Conservation (phyloP, 345 rosid species). For the Ceriops tagal region DNA sequence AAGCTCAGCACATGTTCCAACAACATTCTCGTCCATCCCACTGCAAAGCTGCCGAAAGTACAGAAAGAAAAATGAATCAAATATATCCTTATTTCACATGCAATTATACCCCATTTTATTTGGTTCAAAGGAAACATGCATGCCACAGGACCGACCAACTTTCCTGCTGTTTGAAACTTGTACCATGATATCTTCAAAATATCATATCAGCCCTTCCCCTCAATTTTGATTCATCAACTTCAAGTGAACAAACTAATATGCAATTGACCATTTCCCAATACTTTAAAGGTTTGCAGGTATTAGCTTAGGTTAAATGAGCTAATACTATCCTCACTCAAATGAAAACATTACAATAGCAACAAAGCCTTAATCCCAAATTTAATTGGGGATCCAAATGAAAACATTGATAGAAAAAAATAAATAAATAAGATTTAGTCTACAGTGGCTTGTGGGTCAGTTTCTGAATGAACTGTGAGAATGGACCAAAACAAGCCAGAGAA, state of each 20-base stretch:
- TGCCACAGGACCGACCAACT: background rate
- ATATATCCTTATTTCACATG: background rate
- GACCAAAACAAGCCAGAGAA: background rate
- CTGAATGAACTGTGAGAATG: background rate
- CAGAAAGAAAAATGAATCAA: background rate
- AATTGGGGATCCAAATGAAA: background rate
- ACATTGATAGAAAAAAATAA: background rate
- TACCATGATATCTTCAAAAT: too few species aligned
- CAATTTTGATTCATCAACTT: too few species aligned
- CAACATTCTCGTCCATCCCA: conserved; percentile 94
- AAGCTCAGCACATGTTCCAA: conserved; percentile 96
- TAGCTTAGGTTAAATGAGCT: background rate
- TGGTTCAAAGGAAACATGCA: background rate
- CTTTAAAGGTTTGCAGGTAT: too few species aligned
- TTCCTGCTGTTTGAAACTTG: background rate
- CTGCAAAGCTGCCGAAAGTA: conserved; percentile 64
- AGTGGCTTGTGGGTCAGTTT: background rate
- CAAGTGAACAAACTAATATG: too few species aligned
- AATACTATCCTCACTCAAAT: background rate
- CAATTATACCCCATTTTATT: background rate
- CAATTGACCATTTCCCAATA: too few species aligned
- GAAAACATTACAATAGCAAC: background rate
- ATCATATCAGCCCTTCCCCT: too few species aligned
- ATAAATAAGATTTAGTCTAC: background rate
- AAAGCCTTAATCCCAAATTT: too few species aligned